A percentile compares a stretch with the other conserved stretches of the same genome.
Conservation (phyloP, 441 rosid genomes). For the Capsella rubella region DNA sequence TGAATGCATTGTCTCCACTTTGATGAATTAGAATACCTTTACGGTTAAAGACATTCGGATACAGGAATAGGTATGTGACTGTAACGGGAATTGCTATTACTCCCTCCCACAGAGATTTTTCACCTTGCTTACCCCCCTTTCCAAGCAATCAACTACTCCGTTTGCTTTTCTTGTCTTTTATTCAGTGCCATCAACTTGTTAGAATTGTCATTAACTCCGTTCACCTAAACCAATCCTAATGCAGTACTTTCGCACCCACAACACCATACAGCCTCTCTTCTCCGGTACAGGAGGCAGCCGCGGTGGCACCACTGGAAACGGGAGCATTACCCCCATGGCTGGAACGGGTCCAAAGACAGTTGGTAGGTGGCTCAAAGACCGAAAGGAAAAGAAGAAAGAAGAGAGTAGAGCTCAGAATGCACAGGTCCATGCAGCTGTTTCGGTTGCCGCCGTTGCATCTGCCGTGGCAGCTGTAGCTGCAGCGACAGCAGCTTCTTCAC, state of each 20-base stretch:
- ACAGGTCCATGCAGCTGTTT: slow-evolving; percentile 82
- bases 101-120: not conserved
- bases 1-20: slow-evolving; percentile 18
- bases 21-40: no score
- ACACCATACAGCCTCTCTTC: slow-evolving; percentile 75
- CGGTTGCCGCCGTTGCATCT: slow-evolving; percentile 92
- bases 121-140: not conserved
- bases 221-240: not conserved
- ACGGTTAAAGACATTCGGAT: not conserved
- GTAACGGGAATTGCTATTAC: slow-evolving; percentile 14
- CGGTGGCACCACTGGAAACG: slow-evolving; percentile 52
- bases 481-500: slow-evolving; percentile 72
- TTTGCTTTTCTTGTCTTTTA: not conserved
- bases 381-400: slow-evolving; percentile 91
- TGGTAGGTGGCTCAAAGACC: slow-evolving; percentile 93
- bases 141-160: not conserved
- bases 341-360: slow-evolving; percentile 73
- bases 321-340: slow-evolving; percentile 55
- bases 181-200: not conserved
- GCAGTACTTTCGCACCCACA: slow-evolving; percentile 86
- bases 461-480: slow-evolving; percentile 88
- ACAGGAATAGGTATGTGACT: slow-evolving; percentile 13
- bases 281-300: slow-evolving; percentile 57
- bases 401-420: slow-evolving; percentile 88
- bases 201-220: not conserved